phyloP scores from a whole-genome alignment of 2,329 filamentous ascomycete species.

The Aspergillus caelatus region DNA sequence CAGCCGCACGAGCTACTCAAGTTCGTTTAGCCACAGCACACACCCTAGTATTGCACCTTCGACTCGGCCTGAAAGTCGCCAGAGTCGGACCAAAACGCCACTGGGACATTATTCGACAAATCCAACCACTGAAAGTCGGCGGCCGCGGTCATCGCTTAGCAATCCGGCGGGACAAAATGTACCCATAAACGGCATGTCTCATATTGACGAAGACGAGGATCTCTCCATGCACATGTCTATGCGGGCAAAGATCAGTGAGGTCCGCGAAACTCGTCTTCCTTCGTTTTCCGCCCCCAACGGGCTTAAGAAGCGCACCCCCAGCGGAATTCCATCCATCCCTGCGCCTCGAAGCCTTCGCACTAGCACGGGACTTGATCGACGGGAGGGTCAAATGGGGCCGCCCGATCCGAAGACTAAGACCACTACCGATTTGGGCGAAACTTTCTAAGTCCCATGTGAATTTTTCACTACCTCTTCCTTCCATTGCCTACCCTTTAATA shows the following conservation, averaged over 20 bases:
- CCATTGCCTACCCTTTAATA: slow-evolving; percentile 8
- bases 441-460: slow-evolving; percentile 47
- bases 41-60: slow-evolving; percentile 40
- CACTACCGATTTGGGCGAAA: slow-evolving; percentile 59
- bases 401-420: slow-evolving; percentile 50
- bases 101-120: slow-evolving; percentile 58
- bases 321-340: slow-evolving; percentile 45
- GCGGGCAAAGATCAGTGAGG: slow-evolving; percentile 26
- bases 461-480: slow-evolving; percentile 6
- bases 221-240: slow-evolving; percentile 48
- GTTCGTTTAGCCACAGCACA: slow-evolving; percentile 45
- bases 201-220: slow-evolving; percentile 56
- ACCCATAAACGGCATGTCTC: slow-evolving; percentile 58
- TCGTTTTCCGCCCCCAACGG: slow-evolving; percentile 54
- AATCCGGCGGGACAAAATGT: slow-evolving; percentile 60
- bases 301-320: slow-evolving; percentile 57
- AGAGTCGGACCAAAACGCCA: slow-evolving; percentile 67
- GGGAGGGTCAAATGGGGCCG: slow-evolving; percentile 51
- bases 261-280: slow-evolving; percentile 40
- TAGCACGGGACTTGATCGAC: slow-evolving; percentile 36
- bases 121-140: slow-evolving; percentile 53
- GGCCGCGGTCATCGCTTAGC: slow-evolving; percentile 72
- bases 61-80: slow-evolving; percentile 66
- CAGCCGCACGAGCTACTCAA: slow-evolving; percentile 68
- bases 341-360: slow-evolving; percentile 44